Conservation (phyloP, 1,284 basidiomycete species). For the Pseudozyma pruni region DNA sequence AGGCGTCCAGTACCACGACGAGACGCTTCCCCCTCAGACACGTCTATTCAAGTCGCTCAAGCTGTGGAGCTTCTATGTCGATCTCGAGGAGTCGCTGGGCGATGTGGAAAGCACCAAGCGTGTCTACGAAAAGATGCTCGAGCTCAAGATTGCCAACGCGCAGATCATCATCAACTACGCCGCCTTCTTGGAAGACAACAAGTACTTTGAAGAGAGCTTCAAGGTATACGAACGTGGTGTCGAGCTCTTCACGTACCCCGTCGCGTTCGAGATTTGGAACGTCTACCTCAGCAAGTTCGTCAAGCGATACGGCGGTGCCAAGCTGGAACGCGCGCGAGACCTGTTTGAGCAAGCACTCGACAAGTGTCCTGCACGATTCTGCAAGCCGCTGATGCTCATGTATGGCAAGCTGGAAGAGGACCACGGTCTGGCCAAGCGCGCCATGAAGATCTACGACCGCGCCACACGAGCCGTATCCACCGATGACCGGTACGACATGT, state of each 20-base stretch:
- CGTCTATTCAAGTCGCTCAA: constrained; percentile 97
- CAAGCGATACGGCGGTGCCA: constrained; percentile 92
- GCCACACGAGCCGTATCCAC: constrained; percentile 86
- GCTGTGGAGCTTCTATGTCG: constrained; percentile 98
- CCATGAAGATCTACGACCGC: constrained; percentile 95
- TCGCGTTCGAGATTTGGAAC: constrained; percentile 99
- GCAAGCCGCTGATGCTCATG: constrained; percentile 94
- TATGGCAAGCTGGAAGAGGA: constrained; percentile 96
- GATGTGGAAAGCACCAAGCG: constrained; percentile 89
- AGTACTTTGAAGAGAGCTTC: constrained; percentile 98
- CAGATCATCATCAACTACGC: constrained; percentile 95
- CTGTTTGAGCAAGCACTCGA: constrained; percentile 97
- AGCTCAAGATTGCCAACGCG: constrained; percentile 97
- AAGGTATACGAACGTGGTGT: constrained; percentile 98
- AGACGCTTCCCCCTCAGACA: constrained; percentile 85
- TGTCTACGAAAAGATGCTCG: constrained; percentile 96
- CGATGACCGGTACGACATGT: constrained; percentile 97
- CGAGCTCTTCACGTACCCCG: constrained; percentile 95
- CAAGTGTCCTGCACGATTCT: constrained; percentile 92
- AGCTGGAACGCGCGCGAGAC: constrained; percentile 93
- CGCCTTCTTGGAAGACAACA: constrained; percentile 93
- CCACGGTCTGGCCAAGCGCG: constrained; percentile 90
- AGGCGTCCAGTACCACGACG: constrained; percentile 88
- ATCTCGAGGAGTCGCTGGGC: constrained; percentile 95
- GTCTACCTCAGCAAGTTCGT: constrained; percentile 97